Evolutionary conservation across 176 grass and related monocot genomes (phyloP).

Genomic region (Cocos nucifera): DNA sequence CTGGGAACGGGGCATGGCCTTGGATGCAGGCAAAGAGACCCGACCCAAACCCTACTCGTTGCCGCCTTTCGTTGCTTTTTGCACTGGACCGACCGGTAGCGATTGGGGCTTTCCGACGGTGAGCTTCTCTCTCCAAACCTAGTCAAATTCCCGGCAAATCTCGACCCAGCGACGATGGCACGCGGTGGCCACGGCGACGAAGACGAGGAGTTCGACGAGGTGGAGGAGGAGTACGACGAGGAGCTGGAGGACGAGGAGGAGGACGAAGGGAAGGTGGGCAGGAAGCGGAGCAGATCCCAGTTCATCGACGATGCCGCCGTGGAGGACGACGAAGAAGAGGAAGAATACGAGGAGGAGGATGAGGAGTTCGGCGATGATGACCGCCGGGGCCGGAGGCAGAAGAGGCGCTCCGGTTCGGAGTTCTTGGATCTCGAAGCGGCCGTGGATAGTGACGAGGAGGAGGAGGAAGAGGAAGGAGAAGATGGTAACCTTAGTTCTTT

Average conservation of each 20-base stretch:
- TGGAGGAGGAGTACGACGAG: conserved; percentile 28
- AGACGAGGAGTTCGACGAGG: conserved; percentile 43
- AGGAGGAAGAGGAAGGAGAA: conserved; percentile 92
- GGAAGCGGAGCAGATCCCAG: conserved; percentile 56
- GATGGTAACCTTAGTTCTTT: conserved; percentile 36
- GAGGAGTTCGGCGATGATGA: too few relatives aligned
- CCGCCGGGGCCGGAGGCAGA: conserved; percentile 30
- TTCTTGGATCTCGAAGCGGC: conserved; percentile 85
- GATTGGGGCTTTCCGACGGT: too few relatives aligned
- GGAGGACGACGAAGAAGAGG: conserved; percentile 84
- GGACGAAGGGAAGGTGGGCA: not conserved
- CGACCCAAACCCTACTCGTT: too few relatives aligned
- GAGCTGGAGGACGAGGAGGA: conserved; percentile 26
- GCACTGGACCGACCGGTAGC: too few relatives aligned
- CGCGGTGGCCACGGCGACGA: conserved; percentile 51
- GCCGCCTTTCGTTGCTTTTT: too few relatives aligned
- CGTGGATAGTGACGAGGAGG: conserved; percentile 87
- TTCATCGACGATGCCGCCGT: conserved; percentile 86
- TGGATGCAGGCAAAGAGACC: too few relatives aligned
- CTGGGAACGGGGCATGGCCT: too few relatives aligned
- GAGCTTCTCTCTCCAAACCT: too few relatives aligned
- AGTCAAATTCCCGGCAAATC: too few relatives aligned
- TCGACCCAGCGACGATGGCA: conserved; percentile 29
- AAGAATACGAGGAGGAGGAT: conserved; percentile 37
- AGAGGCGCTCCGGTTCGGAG: conserved; percentile 40